Base-by-base conservation (phyloP, 352 stramenopile genomes). In the Globisporangium sylvaticum region DNA sequence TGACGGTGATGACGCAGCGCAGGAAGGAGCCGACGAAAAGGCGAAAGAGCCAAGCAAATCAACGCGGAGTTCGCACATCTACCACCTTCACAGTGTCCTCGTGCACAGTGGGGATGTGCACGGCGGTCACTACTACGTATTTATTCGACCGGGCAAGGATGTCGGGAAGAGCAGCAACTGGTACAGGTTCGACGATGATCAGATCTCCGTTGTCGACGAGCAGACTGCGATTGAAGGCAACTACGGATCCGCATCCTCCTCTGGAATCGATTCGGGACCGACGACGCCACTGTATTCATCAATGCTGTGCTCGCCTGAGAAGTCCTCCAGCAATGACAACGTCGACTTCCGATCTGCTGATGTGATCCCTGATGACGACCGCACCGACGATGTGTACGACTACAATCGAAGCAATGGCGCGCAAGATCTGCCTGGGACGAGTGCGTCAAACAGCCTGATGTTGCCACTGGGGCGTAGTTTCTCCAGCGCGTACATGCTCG, bases 401-500 rank as follows among this genome's bases (percentile, higher is more conserved):
- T 84, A 81, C 58, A 81, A 25, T 27, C 69, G 74, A 14, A 69
- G 25, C 22, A 78, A 79, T 39, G 70, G 66, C 25, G 12, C 29
- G 14, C 27, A 57, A 42, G 46, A 59, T 3, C 58, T 67, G 24
- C 56, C 46, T 72, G 48, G 37, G 8, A 62, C 69, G 24, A 65
- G 27, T 44, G 50, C 58, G 12, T 44, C 73, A 12, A 82, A 71
- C 48, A 85, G 71, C 29, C 65, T 87, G 27, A 78, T 89, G 68
- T 50, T 90, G 32, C 83, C 88, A 39, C 67, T 92, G 15, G 73
- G 66, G 12, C 73, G 77, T 7, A 95, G 75, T 46, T 95, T 91
- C 62, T 88, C 87, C 4, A 96, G 88, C 42, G 88, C 88, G 4
- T 96, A 96, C 64, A 96, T 96, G 88, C 86, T 96, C 4, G 88